Conservation (phyloP, 2,329 filamentous ascomycete species). For the Fusarium musae region DNA sequence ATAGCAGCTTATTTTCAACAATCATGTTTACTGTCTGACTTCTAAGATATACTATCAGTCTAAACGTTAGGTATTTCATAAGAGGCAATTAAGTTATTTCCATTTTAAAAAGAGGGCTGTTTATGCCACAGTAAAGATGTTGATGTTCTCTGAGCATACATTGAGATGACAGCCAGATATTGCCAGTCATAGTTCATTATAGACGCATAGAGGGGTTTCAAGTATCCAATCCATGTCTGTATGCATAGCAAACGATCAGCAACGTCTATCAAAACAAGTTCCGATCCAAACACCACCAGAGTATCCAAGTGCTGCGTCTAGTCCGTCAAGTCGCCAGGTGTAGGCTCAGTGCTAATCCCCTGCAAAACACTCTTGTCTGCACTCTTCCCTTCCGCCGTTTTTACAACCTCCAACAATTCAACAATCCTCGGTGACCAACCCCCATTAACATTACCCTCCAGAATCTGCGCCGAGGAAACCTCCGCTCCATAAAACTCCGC, state of each 20-base stretch:
- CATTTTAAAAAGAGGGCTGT: too few species aligned
- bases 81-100: too few species aligned
- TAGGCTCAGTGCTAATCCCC: background rate
- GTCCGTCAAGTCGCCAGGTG: background rate
- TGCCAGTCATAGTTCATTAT: rapidly evolving
- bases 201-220: rapidly evolving
- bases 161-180: rapidly evolving
- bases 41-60: too few species aligned
- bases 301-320: background rate
- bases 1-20: too few species aligned
- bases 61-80: too few species aligned
- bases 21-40: too few species aligned
- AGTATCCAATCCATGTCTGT: background rate
- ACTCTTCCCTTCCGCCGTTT: background rate
- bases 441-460: background rate
- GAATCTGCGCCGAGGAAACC: background rate
- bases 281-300: too few species aligned
- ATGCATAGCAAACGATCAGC: rapidly evolving
- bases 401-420: background rate
- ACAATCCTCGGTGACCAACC: background rate
- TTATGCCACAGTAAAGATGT: too few species aligned
- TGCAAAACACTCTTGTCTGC: background rate
- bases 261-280: rapidly evolving
- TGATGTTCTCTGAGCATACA: too few species aligned
- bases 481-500: background rate